Evolutionary conservation across 2,329 filamentous ascomycete genomes (phyloP), one percentile per base, ranked within the genome.

Genomic region (Aspergillus felis): DNA sequence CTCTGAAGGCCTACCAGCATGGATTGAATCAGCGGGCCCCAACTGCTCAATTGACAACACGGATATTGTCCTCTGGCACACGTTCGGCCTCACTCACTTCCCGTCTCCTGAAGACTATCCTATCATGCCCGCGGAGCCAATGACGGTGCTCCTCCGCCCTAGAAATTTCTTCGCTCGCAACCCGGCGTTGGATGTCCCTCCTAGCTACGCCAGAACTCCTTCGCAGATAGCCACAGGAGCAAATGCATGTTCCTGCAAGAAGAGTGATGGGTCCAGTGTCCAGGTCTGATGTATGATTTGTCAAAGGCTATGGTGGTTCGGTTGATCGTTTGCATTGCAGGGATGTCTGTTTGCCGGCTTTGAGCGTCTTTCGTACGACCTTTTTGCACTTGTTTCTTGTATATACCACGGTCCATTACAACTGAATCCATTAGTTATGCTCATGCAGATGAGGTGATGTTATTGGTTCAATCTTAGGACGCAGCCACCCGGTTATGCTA

Each of bases 31-130:
- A 14, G 85, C 85, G 25, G 84, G 91, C 59, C 86, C 89, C 12
- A 78, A 77, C 49, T 85, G 83, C 57, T 83, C 79, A 27, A 86
- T 96, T 64, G 89, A 89, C 55, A 89, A 96, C 78, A 90, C 87
- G 0, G 90, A 97, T 71, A 78, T 96, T 29, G 92, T 97, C 1
- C 83, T 96, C 17, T 97, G 92, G 92, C 92, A 96, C 76, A 96
- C 91, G 0, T 97, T 96, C 68, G 92, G 92, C 38, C 81, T 96
- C 38, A 93, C 89, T 0, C 92, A 96, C 72, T 93, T 96, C 79
- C 92, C 92, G 0, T 80, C 89, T 0, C 91, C 92, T 0, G 92
- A 97, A 71, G 92, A 96, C 74, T 96, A 91, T 79, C 92, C 92
- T 29, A 82, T 96, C 65, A 96, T 96, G 92, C 91, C 91, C 0